A percentile compares a stretch with the other conserved stretches of the same genome.
phyloP scores from a whole-genome alignment of 768 basidiomycete species.

The Hygrocybe punicea region DNA sequence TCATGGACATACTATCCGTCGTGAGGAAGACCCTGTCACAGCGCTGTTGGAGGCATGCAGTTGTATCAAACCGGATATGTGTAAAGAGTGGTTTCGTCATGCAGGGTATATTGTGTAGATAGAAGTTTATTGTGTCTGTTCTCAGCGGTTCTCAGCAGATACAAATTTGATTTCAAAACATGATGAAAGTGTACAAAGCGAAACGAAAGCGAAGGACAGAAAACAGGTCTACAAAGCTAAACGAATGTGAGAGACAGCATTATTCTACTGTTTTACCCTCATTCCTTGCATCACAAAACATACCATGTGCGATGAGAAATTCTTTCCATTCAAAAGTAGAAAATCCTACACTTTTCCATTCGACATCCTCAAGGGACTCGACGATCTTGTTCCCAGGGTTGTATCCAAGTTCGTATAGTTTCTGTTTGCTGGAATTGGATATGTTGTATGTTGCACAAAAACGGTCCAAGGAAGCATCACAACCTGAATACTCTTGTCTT shows the following conservation, averaged over 20 bases:
- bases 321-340: background rate
- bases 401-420: background rate
- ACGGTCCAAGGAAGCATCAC: background rate
- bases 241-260: background rate
- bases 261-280: background rate
- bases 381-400: background rate
- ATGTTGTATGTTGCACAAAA: constrained; percentile 1
- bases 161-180: background rate
- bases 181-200: background rate
- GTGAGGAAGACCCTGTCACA: constrained; percentile 9
- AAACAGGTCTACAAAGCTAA: too few species aligned
- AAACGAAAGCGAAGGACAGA: too few species aligned
- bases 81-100: constrained; percentile 8
- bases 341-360: background rate
- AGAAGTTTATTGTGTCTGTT: background rate
- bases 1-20: constrained; percentile 14
- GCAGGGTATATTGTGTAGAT: constrained; percentile 9
- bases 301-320: background rate
- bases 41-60: constrained; percentile 11
- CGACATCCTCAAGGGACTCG: background rate
- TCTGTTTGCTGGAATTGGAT: background rate
- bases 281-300: background rate
- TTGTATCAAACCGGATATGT: constrained; percentile 14
- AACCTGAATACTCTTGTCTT: too few species aligned
- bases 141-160: background rate